Percentiles rank a stretch among this genome's conserved stretches.
These are phyloP conservation scores for Stipa capillata DNA, from an alignment of 176 grass and related monocot species.

Conservation along the genomic window DNA sequence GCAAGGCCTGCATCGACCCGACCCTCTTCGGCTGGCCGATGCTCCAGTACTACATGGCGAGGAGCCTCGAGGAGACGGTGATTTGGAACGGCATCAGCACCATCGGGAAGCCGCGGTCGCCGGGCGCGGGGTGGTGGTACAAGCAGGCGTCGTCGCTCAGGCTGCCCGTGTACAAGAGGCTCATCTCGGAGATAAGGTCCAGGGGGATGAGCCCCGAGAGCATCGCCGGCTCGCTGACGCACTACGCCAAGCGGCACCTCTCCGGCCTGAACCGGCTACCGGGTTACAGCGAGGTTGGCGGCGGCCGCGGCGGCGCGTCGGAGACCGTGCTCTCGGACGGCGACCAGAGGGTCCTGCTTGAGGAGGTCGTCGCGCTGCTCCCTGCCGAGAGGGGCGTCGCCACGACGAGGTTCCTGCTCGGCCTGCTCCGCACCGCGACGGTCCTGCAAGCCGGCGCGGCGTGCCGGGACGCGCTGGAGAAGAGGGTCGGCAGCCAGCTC, in stretches of 20 bases:
- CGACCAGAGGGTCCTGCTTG: constrained; percentile 56
- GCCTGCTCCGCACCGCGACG: constrained; percentile 50
- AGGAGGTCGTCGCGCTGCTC: constrained; percentile 62
- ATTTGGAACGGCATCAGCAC: constrained; percentile 53
- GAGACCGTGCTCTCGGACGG: constrained; percentile 31
- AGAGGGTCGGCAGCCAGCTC: constrained; percentile 45
- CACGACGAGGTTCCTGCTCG: constrained; percentile 52
- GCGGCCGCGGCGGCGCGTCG: not conserved
- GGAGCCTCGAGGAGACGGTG: constrained; percentile 29
- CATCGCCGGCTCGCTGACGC: constrained; percentile 60
- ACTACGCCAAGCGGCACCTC: constrained; percentile 63
- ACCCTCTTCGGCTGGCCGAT: constrained; percentile 61
- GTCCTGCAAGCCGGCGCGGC: constrained; percentile 46
- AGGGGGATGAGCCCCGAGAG: constrained; percentile 53
- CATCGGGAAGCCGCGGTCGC: constrained; percentile 23
- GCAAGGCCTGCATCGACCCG: constrained; percentile 62
- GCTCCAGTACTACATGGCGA: constrained; percentile 33
- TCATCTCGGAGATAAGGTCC: constrained; percentile 49
- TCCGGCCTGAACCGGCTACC: constrained; percentile 45
- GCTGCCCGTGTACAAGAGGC: constrained; percentile 63
- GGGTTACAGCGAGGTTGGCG: too few relatives aligned
- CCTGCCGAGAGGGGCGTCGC: constrained; percentile 46
- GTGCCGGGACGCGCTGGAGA: constrained; percentile 67
- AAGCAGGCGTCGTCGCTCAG: constrained; percentile 46
- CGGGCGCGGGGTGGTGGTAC: constrained; percentile 71